These are phyloP conservation scores for Brassica hybrid DNA, from an alignment of 441 rosid genomes.

Conservation along the genomic window DNA sequence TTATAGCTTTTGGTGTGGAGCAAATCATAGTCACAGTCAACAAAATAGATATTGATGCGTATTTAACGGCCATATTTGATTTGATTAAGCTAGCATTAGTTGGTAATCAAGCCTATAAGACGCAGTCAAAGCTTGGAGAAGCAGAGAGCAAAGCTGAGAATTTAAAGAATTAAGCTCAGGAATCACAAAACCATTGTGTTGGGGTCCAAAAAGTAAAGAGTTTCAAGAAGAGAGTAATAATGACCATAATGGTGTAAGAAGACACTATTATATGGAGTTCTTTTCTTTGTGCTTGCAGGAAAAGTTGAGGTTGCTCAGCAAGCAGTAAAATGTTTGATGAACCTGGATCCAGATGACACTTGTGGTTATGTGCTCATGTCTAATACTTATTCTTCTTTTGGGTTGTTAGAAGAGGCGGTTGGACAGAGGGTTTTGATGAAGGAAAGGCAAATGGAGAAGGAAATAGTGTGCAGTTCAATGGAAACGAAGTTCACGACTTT, in stretches of 20 bases:
- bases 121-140: too few relatives aligned
- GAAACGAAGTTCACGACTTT: constrained; percentile 69
- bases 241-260: constrained; percentile 46
- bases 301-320: constrained; percentile 51
- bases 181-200: too few relatives aligned
- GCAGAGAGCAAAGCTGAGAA: too few relatives aligned
- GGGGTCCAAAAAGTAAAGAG: too few relatives aligned
- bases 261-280: constrained; percentile 61
- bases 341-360: constrained; percentile 53
- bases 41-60: too few relatives aligned
- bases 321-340: constrained; percentile 46
- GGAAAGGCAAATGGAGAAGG: constrained; percentile 52
- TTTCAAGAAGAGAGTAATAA: constrained; percentile 19
- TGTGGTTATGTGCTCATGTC: constrained; percentile 63
- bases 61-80: too few relatives aligned
- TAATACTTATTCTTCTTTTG: constrained; percentile 54
- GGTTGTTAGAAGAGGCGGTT: constrained; percentile 19
- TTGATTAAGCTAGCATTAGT: too few relatives aligned
- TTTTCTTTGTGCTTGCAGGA: constrained; percentile 58
- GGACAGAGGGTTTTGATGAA: constrained; percentile 55
- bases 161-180: too few relatives aligned
- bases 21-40: neutral
- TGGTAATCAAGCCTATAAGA: too few relatives aligned
- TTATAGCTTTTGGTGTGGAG: neutral
- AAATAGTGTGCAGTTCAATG: constrained; percentile 65